Evolutionary conservation across 2,329 filamentous ascomycete species (phyloP), one percentile per base, ranked within the genome.

Genomic region (Cladobotryum mycophilum): DNA sequence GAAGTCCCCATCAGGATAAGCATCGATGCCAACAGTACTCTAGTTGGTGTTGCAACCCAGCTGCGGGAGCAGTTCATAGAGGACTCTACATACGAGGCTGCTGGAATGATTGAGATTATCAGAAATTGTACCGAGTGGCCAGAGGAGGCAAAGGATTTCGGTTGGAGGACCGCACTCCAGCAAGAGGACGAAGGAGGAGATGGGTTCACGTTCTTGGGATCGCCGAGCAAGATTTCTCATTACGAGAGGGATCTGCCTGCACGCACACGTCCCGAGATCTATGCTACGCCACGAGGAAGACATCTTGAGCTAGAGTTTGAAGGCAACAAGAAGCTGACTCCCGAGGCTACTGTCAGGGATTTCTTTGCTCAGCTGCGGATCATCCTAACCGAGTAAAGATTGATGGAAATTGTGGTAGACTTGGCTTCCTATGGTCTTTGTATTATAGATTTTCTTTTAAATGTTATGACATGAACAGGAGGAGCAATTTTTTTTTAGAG

Each of bases 81-180:
- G 15, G 41, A 48, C 38, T 43, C 46, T 25, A 20, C 22, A 37
- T 30, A 48, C 40, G 50, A 52, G 42, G 41, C 50, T 8, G 22
- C 35, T 22, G 50, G 50, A 8, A 44, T 52, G 30, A 15, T 20
- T 22, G 40, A 52, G 33, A 48, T 52, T n/a, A 48, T 48, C 18
- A 38, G 25, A 4, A 40, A 48, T 22, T 45, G 50, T 35, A 52
- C 50, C 9, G 22, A 52, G n/a, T 52, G 50, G 50, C 45, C 49
- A 37, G 36, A 51, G 13, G 18, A 44, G 12, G 41, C 22, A 30
- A 25, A n/a, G n/a, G 47, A 49, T 38, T 49, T 49, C 7, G 47
- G 47, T n/a, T 49, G 47, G 47, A 30, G 47, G 36, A 49, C 47
- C 11, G 42, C 47, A 7, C 45, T 49, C 20, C 47, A 49, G n/a